Percentiles rank a stretch among this genome's conserved stretches.
Conservation (phyloP, 2,329 filamentous ascomycete species). For the Raffaelea albimanens region DNA sequence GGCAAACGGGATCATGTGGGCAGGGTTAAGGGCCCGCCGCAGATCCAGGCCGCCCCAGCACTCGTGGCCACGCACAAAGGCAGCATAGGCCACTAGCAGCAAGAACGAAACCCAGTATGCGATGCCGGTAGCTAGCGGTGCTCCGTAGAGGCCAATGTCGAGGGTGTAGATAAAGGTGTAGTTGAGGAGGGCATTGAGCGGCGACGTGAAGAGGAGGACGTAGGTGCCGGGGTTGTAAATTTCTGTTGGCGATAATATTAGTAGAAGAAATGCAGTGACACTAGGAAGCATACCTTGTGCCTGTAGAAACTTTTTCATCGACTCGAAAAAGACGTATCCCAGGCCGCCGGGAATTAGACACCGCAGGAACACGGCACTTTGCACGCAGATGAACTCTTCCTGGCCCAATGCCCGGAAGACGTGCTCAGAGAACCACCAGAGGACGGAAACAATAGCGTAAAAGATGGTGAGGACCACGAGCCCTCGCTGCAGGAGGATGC, state of each 20-base stretch:
- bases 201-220: constrained; percentile 72
- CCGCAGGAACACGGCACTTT: constrained; percentile 64
- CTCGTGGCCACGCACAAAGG: constrained; percentile 59
- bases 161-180: constrained; percentile 69
- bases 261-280: constrained; percentile 20
- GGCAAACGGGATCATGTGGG: constrained; percentile 61
- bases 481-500: constrained; percentile 67
- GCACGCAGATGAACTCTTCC: constrained; percentile 64
- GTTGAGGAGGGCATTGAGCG: constrained; percentile 72
- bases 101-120: constrained; percentile 80
- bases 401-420: constrained; percentile 69
- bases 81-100: constrained; percentile 63
- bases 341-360: constrained; percentile 71
- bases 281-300: constrained; percentile 68
- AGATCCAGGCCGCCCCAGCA: constrained; percentile 71
- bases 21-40: constrained; percentile 41
- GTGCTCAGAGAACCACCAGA: constrained; percentile 69
- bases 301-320: constrained; percentile 79
- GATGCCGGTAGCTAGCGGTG: constrained; percentile 72
- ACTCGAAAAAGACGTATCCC: constrained; percentile 82
- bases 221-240: constrained; percentile 79
- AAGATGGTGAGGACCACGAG: constrained; percentile 63
- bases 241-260: constrained; percentile 15
- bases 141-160: constrained; percentile 63
- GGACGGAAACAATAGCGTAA: constrained; percentile 60